phyloP scores from a whole-genome alignment of 495 filamentous ascomycete species.

The Rusavskia elegans region DNA sequence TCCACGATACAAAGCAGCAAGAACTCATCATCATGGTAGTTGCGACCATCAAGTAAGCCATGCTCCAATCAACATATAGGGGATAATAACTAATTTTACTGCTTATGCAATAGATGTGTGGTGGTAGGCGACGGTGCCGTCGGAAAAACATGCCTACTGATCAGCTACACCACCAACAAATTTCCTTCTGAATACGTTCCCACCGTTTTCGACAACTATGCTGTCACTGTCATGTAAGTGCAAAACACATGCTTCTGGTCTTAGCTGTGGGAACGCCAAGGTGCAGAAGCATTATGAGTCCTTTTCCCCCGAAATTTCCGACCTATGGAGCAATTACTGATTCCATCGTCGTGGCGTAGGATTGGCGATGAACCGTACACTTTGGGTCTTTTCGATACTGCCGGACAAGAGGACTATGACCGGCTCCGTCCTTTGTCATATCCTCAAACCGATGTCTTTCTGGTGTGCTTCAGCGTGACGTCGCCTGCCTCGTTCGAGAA shows the following conservation, averaged over 20 bases:
- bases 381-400: constrained; percentile 93
- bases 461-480: constrained; percentile 96
- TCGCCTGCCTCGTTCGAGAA: constrained; percentile 99
- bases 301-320: no score
- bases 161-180: constrained; percentile 99
- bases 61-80: not conserved
- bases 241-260: not conserved
- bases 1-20: not conserved
- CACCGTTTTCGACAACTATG: constrained; percentile 99
- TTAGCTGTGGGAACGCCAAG: no score
- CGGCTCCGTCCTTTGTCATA: constrained; percentile 91
- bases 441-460: constrained; percentile 95
- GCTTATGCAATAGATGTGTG: constrained; percentile 53
- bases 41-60: constrained; percentile 67
- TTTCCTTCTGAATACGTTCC: constrained; percentile 99
- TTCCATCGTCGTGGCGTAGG: constrained; percentile 34
- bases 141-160: constrained; percentile 95
- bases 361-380: constrained; percentile 99
- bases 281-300: no score
- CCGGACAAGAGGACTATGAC: constrained; percentile 98
- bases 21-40: constrained; percentile 47
- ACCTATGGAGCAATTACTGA: constrained; percentile 4
- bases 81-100: not conserved
- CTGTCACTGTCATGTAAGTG: constrained; percentile 95
- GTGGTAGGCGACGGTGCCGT: constrained; percentile 99